Evolutionary conservation across 106 monocot genomes (phyloP).

Genomic region (Acorus calamus): DNA sequence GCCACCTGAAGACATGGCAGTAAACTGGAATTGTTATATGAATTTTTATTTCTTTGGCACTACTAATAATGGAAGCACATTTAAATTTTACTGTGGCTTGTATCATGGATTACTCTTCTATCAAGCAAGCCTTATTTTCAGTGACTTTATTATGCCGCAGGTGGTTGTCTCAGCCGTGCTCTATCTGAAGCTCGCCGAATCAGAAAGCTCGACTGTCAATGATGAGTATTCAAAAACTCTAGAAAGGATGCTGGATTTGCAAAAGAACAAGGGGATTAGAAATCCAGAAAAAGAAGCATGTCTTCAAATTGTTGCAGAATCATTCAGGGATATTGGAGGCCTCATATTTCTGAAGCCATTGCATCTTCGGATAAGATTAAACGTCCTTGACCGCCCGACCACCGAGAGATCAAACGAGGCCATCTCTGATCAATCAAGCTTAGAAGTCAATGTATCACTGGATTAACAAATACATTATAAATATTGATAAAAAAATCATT

Average conservation of each 20-base stretch:
- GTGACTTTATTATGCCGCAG: conserved; percentile 15
- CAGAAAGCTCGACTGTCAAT: neutral
- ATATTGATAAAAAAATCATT: too few relatives aligned
- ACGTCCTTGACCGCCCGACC: conserved; percentile 59
- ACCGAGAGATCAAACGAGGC: conserved; percentile 36
- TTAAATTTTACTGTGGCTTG: too few relatives aligned
- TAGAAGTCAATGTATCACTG: conserved; percentile 40
- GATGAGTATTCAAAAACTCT: neutral
- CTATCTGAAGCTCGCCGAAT: conserved; percentile 43
- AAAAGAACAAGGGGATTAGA: neutral
- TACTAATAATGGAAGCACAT: too few relatives aligned
- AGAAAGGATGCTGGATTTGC: conserved; percentile 18
- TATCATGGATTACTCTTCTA: neutral
- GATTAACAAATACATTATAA: conserved; percentile 5
- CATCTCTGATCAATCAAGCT: conserved; percentile 36
- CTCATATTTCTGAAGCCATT: conserved; percentile 48
- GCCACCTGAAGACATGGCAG: too few relatives aligned
- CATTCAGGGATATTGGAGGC: conserved; percentile 19
- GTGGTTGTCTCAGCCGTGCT: conserved; percentile 58
- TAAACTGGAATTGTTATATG: too few relatives aligned
- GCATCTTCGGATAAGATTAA: conserved; percentile 51
- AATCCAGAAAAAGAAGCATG: conserved; percentile 18
- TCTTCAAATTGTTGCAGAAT: conserved; percentile 31
- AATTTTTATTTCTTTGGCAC: too few relatives aligned
- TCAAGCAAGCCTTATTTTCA: neutral